phyloP scores from a whole-genome alignment of 192 early-diverging fungal species.

The Funneliformis geosporum region DNA sequence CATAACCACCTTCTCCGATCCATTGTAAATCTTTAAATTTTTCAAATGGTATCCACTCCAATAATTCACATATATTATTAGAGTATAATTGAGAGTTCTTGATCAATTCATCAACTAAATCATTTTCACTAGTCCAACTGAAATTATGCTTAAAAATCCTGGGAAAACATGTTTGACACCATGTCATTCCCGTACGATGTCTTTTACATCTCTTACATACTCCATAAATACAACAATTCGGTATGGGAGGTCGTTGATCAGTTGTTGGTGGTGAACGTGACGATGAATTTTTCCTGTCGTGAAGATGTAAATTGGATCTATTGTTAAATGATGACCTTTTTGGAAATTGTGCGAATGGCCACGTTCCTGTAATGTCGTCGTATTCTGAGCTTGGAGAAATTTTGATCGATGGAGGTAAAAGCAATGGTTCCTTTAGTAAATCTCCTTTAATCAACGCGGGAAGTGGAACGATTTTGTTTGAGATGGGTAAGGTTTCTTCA shows the following conservation, averaged over 20 bases:
- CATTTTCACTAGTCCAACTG: neutral
- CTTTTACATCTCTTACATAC: neutral
- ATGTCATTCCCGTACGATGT: neutral
- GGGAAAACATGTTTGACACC: neutral
- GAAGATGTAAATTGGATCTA: neutral
- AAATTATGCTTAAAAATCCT: neutral
- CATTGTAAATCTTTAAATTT: slow-evolving; percentile 1
- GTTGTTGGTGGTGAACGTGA: neutral
- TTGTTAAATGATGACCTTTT: neutral
- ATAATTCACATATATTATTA: neutral
- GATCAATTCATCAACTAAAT: neutral
- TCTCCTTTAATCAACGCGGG: no score
- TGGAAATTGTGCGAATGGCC: neutral
- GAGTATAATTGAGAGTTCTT: neutral
- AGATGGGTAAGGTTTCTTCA: no score
- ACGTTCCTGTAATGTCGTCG: neutral
- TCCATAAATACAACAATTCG: neutral
- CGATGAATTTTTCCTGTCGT: neutral
- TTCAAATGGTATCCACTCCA: slow-evolving; percentile 17
- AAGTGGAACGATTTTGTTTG: no score
- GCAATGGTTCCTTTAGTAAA: no score
- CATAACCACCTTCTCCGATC: neutral
- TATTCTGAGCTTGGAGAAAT: neutral
- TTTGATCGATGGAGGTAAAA: no score
- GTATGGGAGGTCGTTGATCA: neutral